Evolutionary conservation across 352 stramenopile species (phyloP).

Genomic region (Phytophthora fragariae): DNA sequence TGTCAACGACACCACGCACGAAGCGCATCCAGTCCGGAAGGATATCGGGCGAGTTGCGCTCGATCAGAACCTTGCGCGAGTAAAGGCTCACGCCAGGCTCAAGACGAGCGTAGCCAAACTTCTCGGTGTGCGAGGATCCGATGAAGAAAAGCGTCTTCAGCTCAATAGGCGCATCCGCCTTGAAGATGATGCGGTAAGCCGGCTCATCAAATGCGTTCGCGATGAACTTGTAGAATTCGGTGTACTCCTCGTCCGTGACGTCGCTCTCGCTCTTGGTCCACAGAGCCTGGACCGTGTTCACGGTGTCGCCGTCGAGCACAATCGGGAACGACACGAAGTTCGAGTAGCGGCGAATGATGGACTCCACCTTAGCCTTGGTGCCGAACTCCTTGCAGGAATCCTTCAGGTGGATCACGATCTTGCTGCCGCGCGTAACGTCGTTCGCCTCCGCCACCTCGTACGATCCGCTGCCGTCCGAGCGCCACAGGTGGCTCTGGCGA

Average conservation of each 20-base stretch:
- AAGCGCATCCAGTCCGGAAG: conserved; percentile 98
- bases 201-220: conserved; percentile 96
- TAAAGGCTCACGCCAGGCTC: conserved; percentile 98
- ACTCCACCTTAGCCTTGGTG: conserved; percentile 92
- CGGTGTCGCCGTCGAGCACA: conserved; percentile 95
- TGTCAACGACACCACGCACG: conserved; percentile 93
- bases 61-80: conserved; percentile 99
- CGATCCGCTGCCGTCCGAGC: conserved; percentile 85
- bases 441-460: conserved; percentile 76
- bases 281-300: conserved; percentile 99
- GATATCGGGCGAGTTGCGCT: conserved; percentile 97
- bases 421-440: conserved; percentile 92
- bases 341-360: conserved; percentile 99
- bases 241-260: conserved; percentile 97
- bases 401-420: conserved; percentile 98
- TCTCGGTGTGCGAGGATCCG: conserved; percentile 96
- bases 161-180: conserved; percentile 98
- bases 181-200: conserved; percentile 96
- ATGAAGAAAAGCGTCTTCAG: conserved; percentile 99
- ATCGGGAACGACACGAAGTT: conserved; percentile 99
- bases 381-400: conserved; percentile 96
- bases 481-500: conserved; percentile 68
- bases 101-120: conserved; percentile 96
- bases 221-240: conserved; percentile 98
- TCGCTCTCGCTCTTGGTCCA: conserved; percentile 97